These are phyloP conservation scores for Zasmidium angulare DNA, from an alignment of 2,329 filamentous ascomycete species.

Conservation along the genomic window DNA sequence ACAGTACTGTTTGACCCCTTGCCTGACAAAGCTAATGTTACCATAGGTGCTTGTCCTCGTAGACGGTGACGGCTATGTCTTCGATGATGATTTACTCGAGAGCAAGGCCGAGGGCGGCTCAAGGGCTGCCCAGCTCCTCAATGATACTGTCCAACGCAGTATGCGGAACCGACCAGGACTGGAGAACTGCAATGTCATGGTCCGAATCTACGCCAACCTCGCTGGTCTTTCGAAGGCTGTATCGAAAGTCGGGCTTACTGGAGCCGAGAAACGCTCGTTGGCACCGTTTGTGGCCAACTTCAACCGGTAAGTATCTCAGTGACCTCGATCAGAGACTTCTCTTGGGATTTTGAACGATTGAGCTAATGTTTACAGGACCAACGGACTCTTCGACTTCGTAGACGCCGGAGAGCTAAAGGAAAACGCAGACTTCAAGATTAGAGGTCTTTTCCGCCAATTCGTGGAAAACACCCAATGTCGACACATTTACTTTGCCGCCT, in stretches of 20 bases:
- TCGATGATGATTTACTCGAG: slow-evolving; percentile 33
- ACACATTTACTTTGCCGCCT: slow-evolving; percentile 64
- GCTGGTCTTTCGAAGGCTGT: slow-evolving; percentile 48
- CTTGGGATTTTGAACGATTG: too few species aligned
- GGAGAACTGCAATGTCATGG: slow-evolving; percentile 52
- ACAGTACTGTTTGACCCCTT: too few species aligned
- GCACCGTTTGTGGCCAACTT: slow-evolving; percentile 56
- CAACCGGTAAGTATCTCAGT: background rate
- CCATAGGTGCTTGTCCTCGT: slow-evolving; percentile 52
- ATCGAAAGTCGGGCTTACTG: slow-evolving; percentile 50
- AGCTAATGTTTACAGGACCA: slow-evolving; percentile 55
- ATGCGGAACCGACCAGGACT: slow-evolving; percentile 45
- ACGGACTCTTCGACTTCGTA: slow-evolving; percentile 61
- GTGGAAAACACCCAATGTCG: slow-evolving; percentile 61
- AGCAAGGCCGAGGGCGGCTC: slow-evolving; percentile 52
- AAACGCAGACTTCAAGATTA: slow-evolving; percentile 60
- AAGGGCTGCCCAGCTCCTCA: slow-evolving; percentile 55
- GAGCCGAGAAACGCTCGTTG: slow-evolving; percentile 57
- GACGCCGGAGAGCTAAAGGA: slow-evolving; percentile 63
- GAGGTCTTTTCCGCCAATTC: slow-evolving; percentile 53
- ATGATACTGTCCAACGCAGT: slow-evolving; percentile 51
- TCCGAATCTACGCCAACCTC: slow-evolving; percentile 49
- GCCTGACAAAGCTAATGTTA: background rate
- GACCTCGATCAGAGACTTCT: too few species aligned
- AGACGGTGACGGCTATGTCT: slow-evolving; percentile 61